Percentiles rank a stretch among this genome's conserved stretches.
These are phyloP conservation scores for Nakazawaea anatomiae DNA, from an alignment of 805 yeast genomes.

Conservation along the genomic window DNA sequence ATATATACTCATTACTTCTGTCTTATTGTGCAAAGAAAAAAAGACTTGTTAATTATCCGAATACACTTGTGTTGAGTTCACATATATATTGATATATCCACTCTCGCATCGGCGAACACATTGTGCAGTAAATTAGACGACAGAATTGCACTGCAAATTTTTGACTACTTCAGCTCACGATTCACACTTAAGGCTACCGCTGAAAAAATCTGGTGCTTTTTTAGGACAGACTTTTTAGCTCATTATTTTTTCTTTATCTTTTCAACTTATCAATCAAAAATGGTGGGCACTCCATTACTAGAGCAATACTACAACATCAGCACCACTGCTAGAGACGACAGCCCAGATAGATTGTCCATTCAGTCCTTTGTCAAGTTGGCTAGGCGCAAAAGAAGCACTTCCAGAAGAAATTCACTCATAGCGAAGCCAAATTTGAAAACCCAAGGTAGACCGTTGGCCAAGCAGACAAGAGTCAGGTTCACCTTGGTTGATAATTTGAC, in stretches of 20 bases:
- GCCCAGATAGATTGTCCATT: background rate
- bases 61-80: no score
- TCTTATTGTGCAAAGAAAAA: no score
- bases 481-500: constrained; percentile 39
- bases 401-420: constrained; percentile 11
- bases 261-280: background rate
- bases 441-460: constrained; percentile 40
- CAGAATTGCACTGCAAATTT: no score
- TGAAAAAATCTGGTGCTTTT: no score
- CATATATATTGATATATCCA: no score
- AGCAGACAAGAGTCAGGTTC: constrained; percentile 44
- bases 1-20: no score
- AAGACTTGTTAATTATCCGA: no score
- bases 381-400: constrained; percentile 17
- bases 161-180: no score
- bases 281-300: background rate
- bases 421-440: constrained; percentile 17
- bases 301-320: background rate
- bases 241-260: no score
- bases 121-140: no score
- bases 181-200: no score
- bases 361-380: constrained; percentile 17
- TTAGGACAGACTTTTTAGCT: background rate
- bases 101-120: no score
- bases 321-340: background rate